phyloP scores from a whole-genome alignment of 2,329 filamentous ascomycete species.

The Ophiostoma fasciatum region DNA sequence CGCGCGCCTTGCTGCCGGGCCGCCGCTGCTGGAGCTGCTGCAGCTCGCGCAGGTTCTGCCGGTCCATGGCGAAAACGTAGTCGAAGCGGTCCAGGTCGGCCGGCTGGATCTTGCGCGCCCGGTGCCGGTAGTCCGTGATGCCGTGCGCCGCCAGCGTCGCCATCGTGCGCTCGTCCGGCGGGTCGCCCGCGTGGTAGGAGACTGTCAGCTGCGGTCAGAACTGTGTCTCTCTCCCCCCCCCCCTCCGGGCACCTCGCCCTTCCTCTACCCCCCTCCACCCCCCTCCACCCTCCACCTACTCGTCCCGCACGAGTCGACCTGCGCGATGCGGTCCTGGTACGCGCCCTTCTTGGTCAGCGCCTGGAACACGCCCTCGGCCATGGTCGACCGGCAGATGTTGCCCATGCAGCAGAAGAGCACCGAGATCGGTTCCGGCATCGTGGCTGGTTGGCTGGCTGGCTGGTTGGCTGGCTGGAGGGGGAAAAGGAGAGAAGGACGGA shows the following conservation, averaged over 20 bases:
- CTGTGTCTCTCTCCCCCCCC: neutral
- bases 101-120: conserved; percentile 45
- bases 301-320: conserved; percentile 82
- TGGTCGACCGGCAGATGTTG: conserved; percentile 88
- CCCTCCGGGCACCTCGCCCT: too few species aligned
- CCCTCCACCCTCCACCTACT: conserved; percentile 4
- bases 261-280: neutral
- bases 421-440: conserved; percentile 32
- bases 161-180: conserved; percentile 74
- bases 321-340: conserved; percentile 43
- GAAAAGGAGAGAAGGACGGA: too few species aligned
- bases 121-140: conserved; percentile 63
- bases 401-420: conserved; percentile 93
- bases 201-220: conserved; percentile 24
- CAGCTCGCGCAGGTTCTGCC: conserved; percentile 61
- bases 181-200: conserved; percentile 66
- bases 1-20: conserved; percentile 43
- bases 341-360: conserved; percentile 48
- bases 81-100: conserved; percentile 76
- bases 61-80: conserved; percentile 92
- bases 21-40: conserved; percentile 43
- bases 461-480: too few species aligned
- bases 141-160: conserved; percentile 58
- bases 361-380: conserved; percentile 90
- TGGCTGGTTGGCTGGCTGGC: neutral